A percentile compares a stretch with the other conserved stretches of the same genome.
Conservation (phyloP, 2,329 filamentous ascomycete species). For the Diaporthe sp. region DNA sequence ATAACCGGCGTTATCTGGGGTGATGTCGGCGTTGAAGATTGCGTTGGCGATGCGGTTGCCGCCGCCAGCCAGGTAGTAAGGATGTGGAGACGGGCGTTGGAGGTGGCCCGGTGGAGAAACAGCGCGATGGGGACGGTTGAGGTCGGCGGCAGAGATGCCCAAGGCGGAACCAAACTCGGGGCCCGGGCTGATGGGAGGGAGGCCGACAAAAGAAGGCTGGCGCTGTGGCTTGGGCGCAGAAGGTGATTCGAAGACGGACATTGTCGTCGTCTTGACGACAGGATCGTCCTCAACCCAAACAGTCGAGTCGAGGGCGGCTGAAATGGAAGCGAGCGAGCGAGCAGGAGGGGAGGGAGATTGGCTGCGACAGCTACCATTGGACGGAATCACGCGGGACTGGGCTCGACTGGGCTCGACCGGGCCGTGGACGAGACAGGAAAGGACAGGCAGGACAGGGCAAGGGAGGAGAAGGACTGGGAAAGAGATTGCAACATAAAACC, state of each 20-base stretch:
- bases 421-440: background rate
- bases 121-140: constrained; percentile 39
- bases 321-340: background rate
- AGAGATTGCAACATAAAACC: constrained; percentile 22
- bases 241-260: constrained; percentile 26
- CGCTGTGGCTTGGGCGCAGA: constrained; percentile 47
- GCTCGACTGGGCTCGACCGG: background rate
- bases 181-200: constrained; percentile 63
- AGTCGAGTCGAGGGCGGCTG: background rate
- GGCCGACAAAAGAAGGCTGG: constrained; percentile 63
- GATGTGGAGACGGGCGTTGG: constrained; percentile 32
- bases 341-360: constrained; percentile 13
- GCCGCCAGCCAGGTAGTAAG: constrained; percentile 36
- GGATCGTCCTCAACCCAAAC: background rate
- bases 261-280: constrained; percentile 18
- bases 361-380: constrained; percentile 10
- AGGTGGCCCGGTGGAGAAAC: constrained; percentile 27
- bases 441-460: background rate
- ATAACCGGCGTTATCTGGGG: too few relatives aligned
- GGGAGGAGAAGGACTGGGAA: background rate
- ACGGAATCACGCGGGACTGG: constrained; percentile 1
- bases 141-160: constrained; percentile 52
- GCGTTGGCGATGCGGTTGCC: constrained; percentile 7
- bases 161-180: constrained; percentile 58
- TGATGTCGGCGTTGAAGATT: background rate